Evolutionary conservation across 306 rosid species (phyloP).

Genomic region (Spatholobus suberectus): DNA sequence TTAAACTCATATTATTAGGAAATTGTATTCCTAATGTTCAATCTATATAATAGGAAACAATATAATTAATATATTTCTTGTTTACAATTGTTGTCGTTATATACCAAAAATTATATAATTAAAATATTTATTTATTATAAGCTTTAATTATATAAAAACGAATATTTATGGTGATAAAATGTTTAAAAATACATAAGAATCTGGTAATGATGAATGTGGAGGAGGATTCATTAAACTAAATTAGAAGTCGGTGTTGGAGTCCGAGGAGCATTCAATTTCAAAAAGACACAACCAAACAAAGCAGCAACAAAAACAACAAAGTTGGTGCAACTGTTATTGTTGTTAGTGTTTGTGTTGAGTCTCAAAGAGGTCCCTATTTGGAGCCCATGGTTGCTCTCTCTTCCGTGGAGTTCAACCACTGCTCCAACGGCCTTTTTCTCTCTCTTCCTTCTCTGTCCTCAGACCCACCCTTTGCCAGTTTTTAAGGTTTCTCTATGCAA

Average conservation of each 20-base stretch:
- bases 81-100: too few relatives aligned
- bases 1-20: too few relatives aligned
- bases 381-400: conserved; percentile 38
- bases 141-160: too few relatives aligned
- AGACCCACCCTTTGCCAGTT: background rate
- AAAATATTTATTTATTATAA: too few relatives aligned
- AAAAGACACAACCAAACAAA: conserved; percentile 30
- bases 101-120: too few relatives aligned
- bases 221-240: conserved; percentile 27
- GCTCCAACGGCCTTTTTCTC: conserved; percentile 59
- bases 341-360: conserved; percentile 1
- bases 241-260: conserved; percentile 49
- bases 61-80: too few relatives aligned
- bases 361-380: conserved; percentile 27
- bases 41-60: too few relatives aligned
- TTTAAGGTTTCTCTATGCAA: conserved; percentile 25
- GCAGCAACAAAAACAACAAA: background rate
- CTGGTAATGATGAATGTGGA: background rate
- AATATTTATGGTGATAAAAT: too few relatives aligned
- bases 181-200: too few relatives aligned
- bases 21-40: too few relatives aligned
- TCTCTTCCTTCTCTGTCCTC: conserved; percentile 14
- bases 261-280: conserved; percentile 54
- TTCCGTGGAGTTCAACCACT: conserved; percentile 54
- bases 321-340: conserved; percentile 13